Percentiles rank a stretch among this genome's conserved stretches.
Conservation (phyloP, 495 filamentous ascomycete genomes). For the Letharia columbiana region DNA sequence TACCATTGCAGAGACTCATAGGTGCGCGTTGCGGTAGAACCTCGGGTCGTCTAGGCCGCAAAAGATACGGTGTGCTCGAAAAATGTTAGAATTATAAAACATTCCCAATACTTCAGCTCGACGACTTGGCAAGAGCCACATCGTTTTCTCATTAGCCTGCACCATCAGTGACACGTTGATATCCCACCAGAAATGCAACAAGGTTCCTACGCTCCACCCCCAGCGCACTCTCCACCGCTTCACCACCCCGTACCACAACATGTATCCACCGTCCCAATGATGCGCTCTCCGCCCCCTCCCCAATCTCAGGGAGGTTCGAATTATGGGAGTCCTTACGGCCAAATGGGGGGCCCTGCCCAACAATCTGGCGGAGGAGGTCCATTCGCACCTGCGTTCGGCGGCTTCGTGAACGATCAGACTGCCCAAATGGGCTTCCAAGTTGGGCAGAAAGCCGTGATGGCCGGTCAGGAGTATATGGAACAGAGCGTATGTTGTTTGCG, state of each 20-base stretch:
- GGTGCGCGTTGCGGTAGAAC: not conserved
- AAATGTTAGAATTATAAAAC: not conserved
- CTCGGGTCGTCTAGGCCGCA: constrained; percentile 14
- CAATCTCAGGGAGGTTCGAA: constrained; percentile 43
- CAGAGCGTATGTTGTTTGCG: constrained; percentile 57
- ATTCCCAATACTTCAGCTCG: not conserved
- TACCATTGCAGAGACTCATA: not conserved
- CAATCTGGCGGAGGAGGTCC: constrained; percentile 42
- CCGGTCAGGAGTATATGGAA: constrained; percentile 87
- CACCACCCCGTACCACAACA: constrained; percentile 98
- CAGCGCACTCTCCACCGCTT: constrained; percentile 84
- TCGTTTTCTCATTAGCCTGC: too few species aligned
- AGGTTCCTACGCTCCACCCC: constrained; percentile 61
- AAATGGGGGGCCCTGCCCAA: constrained; percentile 34
- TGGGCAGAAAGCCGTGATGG: constrained; percentile 79
- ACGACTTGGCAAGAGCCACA: not conserved
- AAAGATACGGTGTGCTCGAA: constrained; percentile 1
- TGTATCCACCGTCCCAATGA: constrained; percentile 96
- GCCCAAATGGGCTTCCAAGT: constrained; percentile 94
- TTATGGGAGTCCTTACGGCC: constrained; percentile 58
- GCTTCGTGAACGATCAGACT: constrained; percentile 93
- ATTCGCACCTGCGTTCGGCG: constrained; percentile 68
- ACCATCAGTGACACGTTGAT: too few species aligned
- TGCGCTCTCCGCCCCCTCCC: constrained; percentile 90
- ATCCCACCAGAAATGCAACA: constrained; percentile 59